These are phyloP conservation scores for Buddleja alternifolia DNA, from an alignment of 257 asterid genomes.

Conservation along the genomic window DNA sequence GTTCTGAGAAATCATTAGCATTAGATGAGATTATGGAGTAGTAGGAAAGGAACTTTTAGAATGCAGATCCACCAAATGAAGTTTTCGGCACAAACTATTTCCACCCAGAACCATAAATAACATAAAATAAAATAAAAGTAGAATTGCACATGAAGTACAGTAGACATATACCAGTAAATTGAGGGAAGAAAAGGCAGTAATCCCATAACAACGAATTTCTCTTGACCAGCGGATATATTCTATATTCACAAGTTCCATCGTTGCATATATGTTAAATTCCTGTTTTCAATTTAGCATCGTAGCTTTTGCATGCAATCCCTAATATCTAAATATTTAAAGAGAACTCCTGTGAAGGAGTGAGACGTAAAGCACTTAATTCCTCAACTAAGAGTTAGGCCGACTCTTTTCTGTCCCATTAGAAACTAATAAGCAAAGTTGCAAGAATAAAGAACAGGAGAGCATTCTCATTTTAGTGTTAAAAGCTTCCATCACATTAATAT, in stretches of 20 bases:
- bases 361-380: background rate
- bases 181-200: background rate
- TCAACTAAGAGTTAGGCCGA: background rate
- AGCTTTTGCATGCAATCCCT: background rate
- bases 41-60: background rate
- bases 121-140: background rate
- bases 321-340: background rate
- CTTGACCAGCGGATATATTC: background rate
- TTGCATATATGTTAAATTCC: constrained; percentile 8
- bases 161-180: background rate
- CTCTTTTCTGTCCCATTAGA: background rate
- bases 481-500: background rate
- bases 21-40: background rate
- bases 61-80: background rate
- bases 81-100: constrained; percentile 3
- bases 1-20: background rate
- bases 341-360: background rate
- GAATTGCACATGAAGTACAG: background rate
- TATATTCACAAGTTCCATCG: background rate
- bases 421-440: background rate
- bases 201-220: background rate
- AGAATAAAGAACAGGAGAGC: background rate
- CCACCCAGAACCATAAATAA: background rate
- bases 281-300: background rate
- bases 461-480: background rate